Base-by-base conservation (phyloP, 352 stramenopile genomes). In the Phytophthora hybrid region DNA sequence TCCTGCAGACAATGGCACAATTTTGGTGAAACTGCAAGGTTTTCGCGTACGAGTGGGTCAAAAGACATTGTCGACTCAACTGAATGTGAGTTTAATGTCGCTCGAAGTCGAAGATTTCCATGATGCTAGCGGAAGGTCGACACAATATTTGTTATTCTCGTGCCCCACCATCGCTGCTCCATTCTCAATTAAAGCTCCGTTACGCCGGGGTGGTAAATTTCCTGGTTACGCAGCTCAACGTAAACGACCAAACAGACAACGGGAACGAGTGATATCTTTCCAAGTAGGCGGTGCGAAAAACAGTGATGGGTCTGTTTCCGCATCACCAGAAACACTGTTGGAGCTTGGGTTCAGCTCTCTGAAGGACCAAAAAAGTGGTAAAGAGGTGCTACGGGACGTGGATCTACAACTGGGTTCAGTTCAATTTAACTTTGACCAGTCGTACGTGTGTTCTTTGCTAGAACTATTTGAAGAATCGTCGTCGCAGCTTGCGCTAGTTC, bases 371-470 rank as follows among this genome's bases (percentile, higher is more conserved):
- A 79, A 81, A 52, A 93, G 75, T 32, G 84, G 88, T 5, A 75
- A 84, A 54, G 82, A 93, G 64, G 52, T 80, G 2, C 59, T 83
- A 44, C 78, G 76, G 18, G 79, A 95, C 21, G 26, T 95, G n/a
- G 85, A 95, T 71, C 62, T 95, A 34, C 81, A 85, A 47, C 74
- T 95, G 55, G 90, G 90, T 14, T 88, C 85, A 4, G 75, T 97
- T 18, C 90, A 97, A 55, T 72, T 97, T 19, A 87, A 93, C 49
- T 94, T 96, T 69, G 89, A 97, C 49, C 90, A 97, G 62, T 87
- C 88, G 19, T 95, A 95, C 46, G 76, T 96, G 8, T 92, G 86
- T 54, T 93, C 87, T 56, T 66, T 96, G 60, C 26, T 96, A 3
- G 83, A 94, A 56, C 44, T 96, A 8, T 84, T 94, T 59, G 86